A percentile compares a stretch with the other conserved stretches of the same genome.
Conservation (phyloP, 805 yeast genomes). For the Starmerella sirachaensis region DNA sequence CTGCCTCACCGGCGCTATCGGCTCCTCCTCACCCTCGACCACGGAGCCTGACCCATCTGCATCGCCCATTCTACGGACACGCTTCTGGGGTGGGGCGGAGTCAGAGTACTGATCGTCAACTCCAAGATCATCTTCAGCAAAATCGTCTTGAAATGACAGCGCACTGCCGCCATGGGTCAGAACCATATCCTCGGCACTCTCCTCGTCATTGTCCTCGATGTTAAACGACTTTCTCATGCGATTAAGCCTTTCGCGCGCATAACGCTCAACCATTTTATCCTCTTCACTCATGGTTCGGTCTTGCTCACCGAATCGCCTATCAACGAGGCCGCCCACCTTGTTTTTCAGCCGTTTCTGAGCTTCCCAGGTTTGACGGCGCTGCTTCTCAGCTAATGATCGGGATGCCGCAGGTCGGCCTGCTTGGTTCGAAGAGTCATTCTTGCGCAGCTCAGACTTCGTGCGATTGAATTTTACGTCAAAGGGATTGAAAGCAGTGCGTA, state of each 20-base stretch:
- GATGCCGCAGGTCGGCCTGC: constrained; percentile 51
- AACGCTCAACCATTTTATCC: constrained; percentile 90
- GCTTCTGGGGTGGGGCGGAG: not conserved
- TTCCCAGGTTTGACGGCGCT: constrained; percentile 51
- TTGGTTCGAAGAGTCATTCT: constrained; percentile 26
- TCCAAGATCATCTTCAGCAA: constrained; percentile 38
- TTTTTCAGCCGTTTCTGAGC: constrained; percentile 51
- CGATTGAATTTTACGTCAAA: constrained; percentile 69
- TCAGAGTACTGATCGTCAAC: constrained; percentile 16
- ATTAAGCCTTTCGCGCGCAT: constrained; percentile 70
- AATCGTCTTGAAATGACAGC: constrained; percentile 46
- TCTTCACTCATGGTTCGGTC: constrained; percentile 62
- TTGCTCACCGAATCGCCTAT: constrained; percentile 86
- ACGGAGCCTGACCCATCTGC: not conserved
- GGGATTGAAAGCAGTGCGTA: constrained; percentile 78
- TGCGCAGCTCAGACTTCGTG: constrained; percentile 39
- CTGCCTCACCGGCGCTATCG: constrained; percentile 28
- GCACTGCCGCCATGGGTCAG: constrained; percentile 75
- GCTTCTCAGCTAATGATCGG: constrained; percentile 56
- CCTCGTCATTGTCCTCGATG: constrained; percentile 55
- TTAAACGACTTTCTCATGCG: constrained; percentile 42
- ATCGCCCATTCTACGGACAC: not conserved
- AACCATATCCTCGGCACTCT: constrained; percentile 31
- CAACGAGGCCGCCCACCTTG: constrained; percentile 66
- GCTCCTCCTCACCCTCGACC: constrained; percentile 4